These are phyloP conservation scores for Acanthamoeba sp. DNA, from an alignment of 208 protist species.

Conservation along the genomic window DNA sequence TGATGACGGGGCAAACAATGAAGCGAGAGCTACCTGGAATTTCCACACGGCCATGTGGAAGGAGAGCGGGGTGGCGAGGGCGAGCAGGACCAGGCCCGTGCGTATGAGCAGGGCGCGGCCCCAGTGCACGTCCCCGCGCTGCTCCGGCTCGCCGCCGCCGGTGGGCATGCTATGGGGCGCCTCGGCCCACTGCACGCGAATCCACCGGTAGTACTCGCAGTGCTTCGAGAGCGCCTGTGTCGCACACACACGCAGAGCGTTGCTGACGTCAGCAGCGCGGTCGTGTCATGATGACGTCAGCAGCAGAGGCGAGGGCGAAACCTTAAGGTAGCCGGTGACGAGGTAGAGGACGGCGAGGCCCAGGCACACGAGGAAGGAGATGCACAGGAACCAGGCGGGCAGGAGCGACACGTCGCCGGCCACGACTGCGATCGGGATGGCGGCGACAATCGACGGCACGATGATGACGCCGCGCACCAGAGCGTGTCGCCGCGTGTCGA, in stretches of 20 bases:
- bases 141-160: neutral
- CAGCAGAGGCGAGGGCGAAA: neutral
- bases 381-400: constrained; percentile 58
- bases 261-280: neutral
- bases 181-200: constrained; percentile 22
- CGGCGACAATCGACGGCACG: constrained; percentile 15
- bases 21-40: neutral
- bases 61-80: constrained; percentile 37
- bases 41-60: constrained; percentile 61
- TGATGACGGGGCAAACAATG: neutral
- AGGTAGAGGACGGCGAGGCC: constrained; percentile 7
- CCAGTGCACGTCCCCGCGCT: neutral
- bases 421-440: constrained; percentile 26
- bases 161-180: neutral
- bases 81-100: constrained; percentile 3
- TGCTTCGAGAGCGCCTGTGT: constrained; percentile 31
- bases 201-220: constrained; percentile 67
- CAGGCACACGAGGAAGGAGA: constrained; percentile 48
- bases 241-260: no score
- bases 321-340: constrained; percentile 11
- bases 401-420: constrained; percentile 46
- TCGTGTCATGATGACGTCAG: neutral
- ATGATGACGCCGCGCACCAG: constrained; percentile 46
- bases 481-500: neutral
- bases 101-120: neutral